Conservation (phyloP, 768 basidiomycete species). For the Mycena filopes region DNA sequence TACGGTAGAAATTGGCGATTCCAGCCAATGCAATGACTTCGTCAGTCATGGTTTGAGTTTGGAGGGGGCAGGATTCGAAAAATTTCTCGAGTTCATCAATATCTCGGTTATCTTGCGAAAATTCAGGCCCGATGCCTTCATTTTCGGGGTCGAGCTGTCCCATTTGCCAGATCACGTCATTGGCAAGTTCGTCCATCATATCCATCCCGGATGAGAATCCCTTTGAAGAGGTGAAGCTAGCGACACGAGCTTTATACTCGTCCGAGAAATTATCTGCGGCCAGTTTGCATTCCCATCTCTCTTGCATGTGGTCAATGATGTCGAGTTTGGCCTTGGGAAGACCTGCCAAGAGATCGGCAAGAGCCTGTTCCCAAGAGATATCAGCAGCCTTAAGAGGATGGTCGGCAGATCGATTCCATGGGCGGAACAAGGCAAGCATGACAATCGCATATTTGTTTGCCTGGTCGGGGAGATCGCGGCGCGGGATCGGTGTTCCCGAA, state of each 20-base stretch:
- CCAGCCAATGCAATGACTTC: constrained; percentile 6
- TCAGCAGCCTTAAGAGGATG: constrained; percentile 18
- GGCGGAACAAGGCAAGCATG: constrained; percentile 27
- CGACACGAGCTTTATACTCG: neutral
- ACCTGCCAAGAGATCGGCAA: neutral
- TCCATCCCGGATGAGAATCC: neutral
- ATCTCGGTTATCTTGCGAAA: neutral
- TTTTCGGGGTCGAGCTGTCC: constrained; percentile 12
- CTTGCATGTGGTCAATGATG: constrained; percentile 26
- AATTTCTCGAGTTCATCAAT: neutral
- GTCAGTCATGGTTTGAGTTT: neutral
- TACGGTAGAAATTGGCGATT: constrained; percentile 1
- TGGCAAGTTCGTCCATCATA: neutral
- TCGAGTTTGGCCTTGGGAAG: neutral
- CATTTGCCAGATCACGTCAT: constrained; percentile 17
- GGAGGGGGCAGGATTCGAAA: neutral
- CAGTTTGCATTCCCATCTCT: constrained; percentile 26
- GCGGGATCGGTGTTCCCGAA: constrained; percentile 23
- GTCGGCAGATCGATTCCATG: constrained; percentile 6
- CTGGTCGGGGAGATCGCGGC: constrained; percentile 7
- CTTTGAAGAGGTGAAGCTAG: neutral
- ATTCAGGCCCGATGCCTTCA: neutral
- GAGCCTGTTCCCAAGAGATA: constrained; percentile 1
- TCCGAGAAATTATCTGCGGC: constrained; percentile 27
- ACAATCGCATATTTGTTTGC: constrained; percentile 12